These are phyloP conservation scores for Fonsecaea pugnacius DNA, from an alignment of 2,329 filamentous ascomycete genomes.

Conservation along the genomic window DNA sequence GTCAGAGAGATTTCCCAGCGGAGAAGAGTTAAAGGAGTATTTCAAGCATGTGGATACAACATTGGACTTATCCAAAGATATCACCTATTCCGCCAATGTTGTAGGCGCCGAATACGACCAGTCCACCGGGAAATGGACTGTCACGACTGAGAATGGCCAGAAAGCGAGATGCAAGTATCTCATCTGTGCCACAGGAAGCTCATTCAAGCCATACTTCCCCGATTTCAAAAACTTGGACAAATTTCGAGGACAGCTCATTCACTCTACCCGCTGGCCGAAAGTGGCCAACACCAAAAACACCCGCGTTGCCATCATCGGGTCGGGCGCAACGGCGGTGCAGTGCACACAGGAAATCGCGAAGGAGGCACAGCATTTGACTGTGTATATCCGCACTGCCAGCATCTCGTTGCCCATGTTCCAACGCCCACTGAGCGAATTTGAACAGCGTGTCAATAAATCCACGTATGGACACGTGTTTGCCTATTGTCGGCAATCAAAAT, in stretches of 20 bases:
- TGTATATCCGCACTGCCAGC: conserved; percentile 68
- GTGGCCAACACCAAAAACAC: conserved; percentile 45
- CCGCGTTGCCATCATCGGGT: conserved; percentile 65
- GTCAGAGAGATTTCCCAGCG: conserved; percentile 46
- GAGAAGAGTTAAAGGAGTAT: conserved; percentile 46
- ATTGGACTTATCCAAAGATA: conserved; percentile 46
- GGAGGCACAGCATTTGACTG: conserved; percentile 54
- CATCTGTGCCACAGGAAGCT: conserved; percentile 34
- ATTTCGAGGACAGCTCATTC: conserved; percentile 49
- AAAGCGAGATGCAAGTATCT: conserved; percentile 13
- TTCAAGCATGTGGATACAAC: conserved; percentile 48
- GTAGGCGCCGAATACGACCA: conserved; percentile 43
- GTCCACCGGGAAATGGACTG: conserved; percentile 43
- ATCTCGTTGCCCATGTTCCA: conserved; percentile 65
- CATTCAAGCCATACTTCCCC: conserved; percentile 63
- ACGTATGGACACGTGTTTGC: conserved; percentile 57
- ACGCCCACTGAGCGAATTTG: conserved; percentile 51
- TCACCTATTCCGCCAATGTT: conserved; percentile 42
- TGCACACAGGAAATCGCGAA: conserved; percentile 64
- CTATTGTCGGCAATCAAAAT: conserved; percentile 56
- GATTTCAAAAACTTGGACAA: conserved; percentile 61
- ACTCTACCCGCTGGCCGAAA: conserved; percentile 65
- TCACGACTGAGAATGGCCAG: conserved; percentile 44
- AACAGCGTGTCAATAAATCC: conserved; percentile 57
- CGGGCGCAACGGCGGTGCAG: conserved; percentile 67